Conservation (phyloP, 331 rosid genomes). For the Rosa hybrid region DNA sequence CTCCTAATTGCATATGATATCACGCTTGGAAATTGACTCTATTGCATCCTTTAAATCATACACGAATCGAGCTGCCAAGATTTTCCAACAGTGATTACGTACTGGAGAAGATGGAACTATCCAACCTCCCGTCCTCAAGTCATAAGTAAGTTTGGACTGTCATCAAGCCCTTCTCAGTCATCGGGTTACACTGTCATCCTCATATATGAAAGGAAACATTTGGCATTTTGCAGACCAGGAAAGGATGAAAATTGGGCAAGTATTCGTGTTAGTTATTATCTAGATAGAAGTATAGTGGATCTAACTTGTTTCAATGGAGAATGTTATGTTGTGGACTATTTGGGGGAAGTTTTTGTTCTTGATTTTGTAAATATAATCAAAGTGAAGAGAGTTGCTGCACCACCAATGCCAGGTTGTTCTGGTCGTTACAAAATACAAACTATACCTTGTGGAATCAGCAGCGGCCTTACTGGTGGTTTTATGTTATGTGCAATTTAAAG, state of each 20-base stretch:
- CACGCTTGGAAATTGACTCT: neutral
- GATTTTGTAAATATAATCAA: neutral
- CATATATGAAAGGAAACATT: too few species aligned
- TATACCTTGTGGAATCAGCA: neutral
- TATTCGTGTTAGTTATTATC: too few species aligned
- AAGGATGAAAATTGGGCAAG: neutral
- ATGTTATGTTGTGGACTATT: neutral
- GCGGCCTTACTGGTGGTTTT: neutral
- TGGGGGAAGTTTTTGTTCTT: neutral
- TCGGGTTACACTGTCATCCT: neutral
- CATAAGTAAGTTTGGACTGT: neutral
- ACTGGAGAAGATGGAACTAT: neutral
- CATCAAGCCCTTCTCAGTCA: neutral
- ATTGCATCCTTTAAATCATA: constrained; percentile 3
- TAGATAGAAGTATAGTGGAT: too few species aligned
- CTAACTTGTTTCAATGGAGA: neutral
- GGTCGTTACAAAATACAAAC: neutral
- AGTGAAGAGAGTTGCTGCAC: neutral
- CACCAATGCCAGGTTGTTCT: neutral
- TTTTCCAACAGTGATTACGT: neutral
- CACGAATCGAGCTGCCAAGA: neutral
- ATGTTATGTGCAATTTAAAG: neutral
- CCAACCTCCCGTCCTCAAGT: neutral
- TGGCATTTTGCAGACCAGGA: neutral
- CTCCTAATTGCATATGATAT: too few species aligned